A percentile compares a stretch with the other conserved stretches of the same genome.
These are phyloP conservation scores for Funneliformis mosseae DNA, from an alignment of 192 early-diverging fungal genomes.

Conservation along the genomic window DNA sequence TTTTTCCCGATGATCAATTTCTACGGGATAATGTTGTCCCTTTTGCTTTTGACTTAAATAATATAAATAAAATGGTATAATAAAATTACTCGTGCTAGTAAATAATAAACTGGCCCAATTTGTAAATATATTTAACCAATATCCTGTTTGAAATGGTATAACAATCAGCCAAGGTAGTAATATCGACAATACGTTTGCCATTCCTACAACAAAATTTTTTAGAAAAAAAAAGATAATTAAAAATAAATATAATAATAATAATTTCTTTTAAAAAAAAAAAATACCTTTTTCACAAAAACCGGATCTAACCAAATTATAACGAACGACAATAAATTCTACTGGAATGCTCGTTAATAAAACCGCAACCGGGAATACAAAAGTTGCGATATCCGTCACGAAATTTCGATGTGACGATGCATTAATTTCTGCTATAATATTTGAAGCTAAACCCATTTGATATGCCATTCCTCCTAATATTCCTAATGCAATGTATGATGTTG, in stretches of 20 bases:
- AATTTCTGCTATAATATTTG: constrained; percentile 47
- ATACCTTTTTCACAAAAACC: constrained; percentile 49
- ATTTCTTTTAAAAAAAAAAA: background rate
- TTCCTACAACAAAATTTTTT: constrained; percentile 36
- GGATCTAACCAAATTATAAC: constrained; percentile 56
- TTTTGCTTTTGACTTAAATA: constrained; percentile 25
- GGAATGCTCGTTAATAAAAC: constrained; percentile 69
- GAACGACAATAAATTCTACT: constrained; percentile 67
- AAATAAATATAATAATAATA: background rate
- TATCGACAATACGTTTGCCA: constrained; percentile 56
- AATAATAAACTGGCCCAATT: constrained; percentile 68
- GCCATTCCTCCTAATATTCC: constrained; percentile 54
- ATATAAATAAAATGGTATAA: constrained; percentile 69
- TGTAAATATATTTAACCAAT: constrained; percentile 54
- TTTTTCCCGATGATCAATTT: too few species aligned
- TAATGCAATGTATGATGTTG: constrained; percentile 54
- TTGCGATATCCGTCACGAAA: constrained; percentile 41
- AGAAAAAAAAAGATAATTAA: background rate
- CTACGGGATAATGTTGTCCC: too few species aligned
- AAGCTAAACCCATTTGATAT: constrained; percentile 42
- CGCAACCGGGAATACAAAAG: constrained; percentile 56
- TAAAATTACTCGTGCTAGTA: constrained; percentile 69
- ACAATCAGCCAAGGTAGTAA: constrained; percentile 63
- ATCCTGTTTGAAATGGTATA: constrained; percentile 69
- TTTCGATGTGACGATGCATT: constrained; percentile 13